Evolutionary conservation across 1,284 basidiomycete species (phyloP).

Genomic region (Nidula niveotomentosa): DNA sequence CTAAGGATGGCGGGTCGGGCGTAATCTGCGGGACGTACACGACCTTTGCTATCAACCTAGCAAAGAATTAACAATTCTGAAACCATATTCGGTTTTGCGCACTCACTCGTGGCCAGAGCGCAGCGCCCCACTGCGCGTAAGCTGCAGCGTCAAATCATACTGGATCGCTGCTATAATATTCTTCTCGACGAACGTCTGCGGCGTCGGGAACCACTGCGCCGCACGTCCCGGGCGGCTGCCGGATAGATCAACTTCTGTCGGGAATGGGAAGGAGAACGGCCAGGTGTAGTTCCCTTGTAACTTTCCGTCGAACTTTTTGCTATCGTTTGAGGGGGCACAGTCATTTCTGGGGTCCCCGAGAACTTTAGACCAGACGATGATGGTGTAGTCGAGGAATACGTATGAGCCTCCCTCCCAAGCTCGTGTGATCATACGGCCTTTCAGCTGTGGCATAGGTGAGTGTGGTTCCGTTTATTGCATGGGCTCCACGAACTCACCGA

Average conservation of each 20-base stretch:
- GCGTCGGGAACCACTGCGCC: constrained; percentile 17
- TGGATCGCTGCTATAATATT: constrained; percentile 24
- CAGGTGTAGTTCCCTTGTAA: constrained; percentile 29
- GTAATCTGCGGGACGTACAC: constrained; percentile 29
- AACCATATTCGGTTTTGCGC: neutral
- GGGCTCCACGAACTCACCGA: constrained; percentile 11
- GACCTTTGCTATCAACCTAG: constrained; percentile 27
- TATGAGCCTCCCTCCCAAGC: constrained; percentile 20
- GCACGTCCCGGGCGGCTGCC: constrained; percentile 3
- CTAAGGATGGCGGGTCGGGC: constrained; percentile 23
- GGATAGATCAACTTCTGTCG: constrained; percentile 13
- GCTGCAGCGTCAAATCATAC: constrained; percentile 31
- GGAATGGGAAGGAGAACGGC: constrained; percentile 35
- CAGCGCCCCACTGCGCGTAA: constrained; percentile 30
- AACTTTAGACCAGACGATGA: constrained; percentile 29
- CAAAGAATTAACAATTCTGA: neutral
- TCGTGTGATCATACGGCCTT: constrained; percentile 31
- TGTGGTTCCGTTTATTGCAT: neutral
- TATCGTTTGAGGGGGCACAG: constrained; percentile 5
- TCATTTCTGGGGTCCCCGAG: constrained; percentile 21
- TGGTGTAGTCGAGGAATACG: constrained; percentile 28
- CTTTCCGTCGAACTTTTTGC: constrained; percentile 24
- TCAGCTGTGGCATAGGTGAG: constrained; percentile 17
- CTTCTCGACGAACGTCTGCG: constrained; percentile 32
- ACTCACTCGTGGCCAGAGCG: constrained; percentile 33